Evolutionary conservation across 1,139 yeast genomes (phyloP), one percentile per base, ranked within the genome.

Genomic region (Blastobotrys indianensis): DNA sequence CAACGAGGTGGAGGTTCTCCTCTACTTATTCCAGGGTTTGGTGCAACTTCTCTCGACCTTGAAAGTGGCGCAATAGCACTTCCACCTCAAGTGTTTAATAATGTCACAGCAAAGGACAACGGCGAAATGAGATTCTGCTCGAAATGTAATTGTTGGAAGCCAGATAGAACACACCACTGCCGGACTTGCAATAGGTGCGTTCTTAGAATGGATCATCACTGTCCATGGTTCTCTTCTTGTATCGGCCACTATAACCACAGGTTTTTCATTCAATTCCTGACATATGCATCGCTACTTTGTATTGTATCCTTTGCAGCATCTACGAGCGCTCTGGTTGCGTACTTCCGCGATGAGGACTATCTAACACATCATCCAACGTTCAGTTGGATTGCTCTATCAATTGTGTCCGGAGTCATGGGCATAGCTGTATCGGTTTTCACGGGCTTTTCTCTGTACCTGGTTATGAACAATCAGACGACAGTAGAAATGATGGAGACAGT

Each of bases 221-320:
- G 98, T 62, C 97, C 98, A 0, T 92, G 98, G 98, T 88, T 92
- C 61, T 80, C 95, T 4, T 73, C 79, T 10, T 92, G 98, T 63
- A 78, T 94, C 47, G 98, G 98, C 0, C 83, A 75, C 65, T 68
- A 68, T 40, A 90, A 90, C 65, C 90, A 86, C 58, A 85, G 86
- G 65, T 77, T 70, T 59, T 90, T 87, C 61, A 63, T 87, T 17
- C 95, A 88, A 63, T 84, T 85, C 59, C 65, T 92, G 47, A 39
- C 73, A 9, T 83, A 84, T 59, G 70, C 79, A 4, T 65, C 80
- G 1, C 37, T 74, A 1, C 82, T 80, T 51, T 70, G 80, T 6
- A 44, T 66, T 2, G 51, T 75, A 23, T 74, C 73, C 8, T 58
- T 74, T 20, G 30, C 60, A 0, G 60, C 74, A 1, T 62, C 81